phyloP scores from a whole-genome alignment of 148 eudicot species.

The Cornus suecica region DNA sequence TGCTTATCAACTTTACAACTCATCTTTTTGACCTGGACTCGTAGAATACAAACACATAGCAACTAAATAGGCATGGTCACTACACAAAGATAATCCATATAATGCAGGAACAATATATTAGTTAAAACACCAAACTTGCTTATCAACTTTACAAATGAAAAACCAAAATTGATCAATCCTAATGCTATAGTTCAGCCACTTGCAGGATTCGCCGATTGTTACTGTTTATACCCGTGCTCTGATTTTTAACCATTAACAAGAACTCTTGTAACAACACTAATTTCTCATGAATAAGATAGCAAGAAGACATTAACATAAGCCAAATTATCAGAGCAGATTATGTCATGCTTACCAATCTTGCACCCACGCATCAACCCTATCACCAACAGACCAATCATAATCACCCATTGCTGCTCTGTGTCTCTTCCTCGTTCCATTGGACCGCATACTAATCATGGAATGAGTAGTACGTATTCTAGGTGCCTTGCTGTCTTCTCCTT shows the following conservation, averaged over 20 bases:
- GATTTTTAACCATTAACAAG: neutral
- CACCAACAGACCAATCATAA: conserved; percentile 70
- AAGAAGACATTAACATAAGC: neutral
- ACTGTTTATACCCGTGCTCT: neutral
- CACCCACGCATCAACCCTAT: conserved; percentile 78
- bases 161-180: too few species aligned
- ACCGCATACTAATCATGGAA: conserved; percentile 39
- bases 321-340: neutral
- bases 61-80: too few species aligned
- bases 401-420: conserved; percentile 72
- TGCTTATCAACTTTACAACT: too few species aligned
- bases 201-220: neutral
- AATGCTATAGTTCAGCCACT: too few species aligned
- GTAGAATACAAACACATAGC: too few species aligned
- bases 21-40: too few species aligned
- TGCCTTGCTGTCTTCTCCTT: conserved; percentile 46
- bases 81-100: too few species aligned
- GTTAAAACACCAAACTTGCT: too few species aligned
- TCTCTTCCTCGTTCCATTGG: conserved; percentile 73
- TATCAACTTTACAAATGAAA: too few species aligned
- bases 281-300: neutral
- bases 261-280: neutral
- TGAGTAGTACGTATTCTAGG: conserved; percentile 67
- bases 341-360: conserved; percentile 62
- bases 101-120: too few species aligned